Base-by-base conservation (phyloP, 768 basidiomycete species). In the Daedalea quercina region DNA sequence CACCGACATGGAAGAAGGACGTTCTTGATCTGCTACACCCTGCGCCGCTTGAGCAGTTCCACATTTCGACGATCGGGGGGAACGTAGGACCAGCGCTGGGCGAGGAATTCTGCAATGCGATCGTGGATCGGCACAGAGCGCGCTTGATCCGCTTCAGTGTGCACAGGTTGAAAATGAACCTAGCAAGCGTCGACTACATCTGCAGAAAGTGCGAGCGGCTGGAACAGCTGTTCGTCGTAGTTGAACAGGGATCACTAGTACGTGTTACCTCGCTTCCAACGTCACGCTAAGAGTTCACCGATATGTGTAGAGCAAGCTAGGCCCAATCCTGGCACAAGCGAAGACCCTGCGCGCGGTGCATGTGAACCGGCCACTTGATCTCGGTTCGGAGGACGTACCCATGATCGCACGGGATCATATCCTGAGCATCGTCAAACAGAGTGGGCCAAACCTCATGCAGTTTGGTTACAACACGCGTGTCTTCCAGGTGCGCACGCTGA, bases 381-480 rank as follows among this genome's bases (percentile, higher is more conserved):
- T 53, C 7, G 51, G 52, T 25, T 42, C 54, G 3, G 56, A 62
- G 19, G 57, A 59, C 20, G 48, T 57, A 3, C 56, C 59, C 15
- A 55, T 52, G 9, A 58, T 62, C n/a, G 52, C 58, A 0, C 41
- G 49, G 13, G 51, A 53, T 4, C 48, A 53, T 33, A 62, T 65
- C 9, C 56, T 77, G 40, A 62, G 63, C 4, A 71, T 90, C 23
- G 73, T 76, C 13, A 69, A 67, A 3, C 67, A 70, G 20, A 85
- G 84, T 61, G 71, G 73, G 31, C 60, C 77, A 9, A 76, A 73
- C 3, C 67, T 90, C 37, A 64, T 65, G 20, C 80, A 83, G 53
- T 77, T 90, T 56, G 88, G 89, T 3, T 82, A 80, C 57, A 83
- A 82, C 61, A 79, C 82, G 0, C 72, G 70, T 34, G 86, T 87